A percentile compares a stretch with the other conserved stretches of the same genome.
Conservation (phyloP, 164 flowering plant species). For the Chimonanthus salicifolius region DNA sequence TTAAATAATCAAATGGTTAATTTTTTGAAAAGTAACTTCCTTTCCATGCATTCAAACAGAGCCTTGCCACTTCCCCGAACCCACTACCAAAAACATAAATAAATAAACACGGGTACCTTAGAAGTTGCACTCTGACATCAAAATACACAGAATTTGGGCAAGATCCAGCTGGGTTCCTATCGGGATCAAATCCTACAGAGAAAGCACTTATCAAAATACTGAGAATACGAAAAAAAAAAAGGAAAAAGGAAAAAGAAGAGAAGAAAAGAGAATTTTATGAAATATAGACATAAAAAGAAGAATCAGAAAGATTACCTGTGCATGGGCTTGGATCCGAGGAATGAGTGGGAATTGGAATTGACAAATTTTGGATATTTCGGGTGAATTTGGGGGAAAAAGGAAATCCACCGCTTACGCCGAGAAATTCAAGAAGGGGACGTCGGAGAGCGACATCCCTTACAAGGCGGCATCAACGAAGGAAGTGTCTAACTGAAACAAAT, state of each 20-base stretch:
- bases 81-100: not conserved
- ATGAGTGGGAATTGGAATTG: constrained; percentile 3
- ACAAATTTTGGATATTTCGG: not conserved
- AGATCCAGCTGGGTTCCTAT: not conserved
- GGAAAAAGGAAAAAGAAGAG: not conserved
- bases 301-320: not conserved
- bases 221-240: not conserved
- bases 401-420: constrained; percentile 28
- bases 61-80: not conserved
- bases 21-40: no score
- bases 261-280: not conserved
- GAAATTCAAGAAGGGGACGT: constrained; percentile 23
- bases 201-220: not conserved
- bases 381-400: constrained; percentile 8
- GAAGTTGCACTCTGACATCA: not conserved
- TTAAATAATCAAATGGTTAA: no score
- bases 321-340: constrained; percentile 8
- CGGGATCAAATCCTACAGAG: not conserved
- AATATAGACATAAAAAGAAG: not conserved
- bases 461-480: constrained; percentile 35
- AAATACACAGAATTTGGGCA: not conserved
- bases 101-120: not conserved
- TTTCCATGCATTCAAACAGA: no score
- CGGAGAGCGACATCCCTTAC: constrained; percentile 37
- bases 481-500: constrained; percentile 1